Base-by-base conservation (phyloP, 23 red algal species). In the Gracilaria vermiculophylla region DNA sequence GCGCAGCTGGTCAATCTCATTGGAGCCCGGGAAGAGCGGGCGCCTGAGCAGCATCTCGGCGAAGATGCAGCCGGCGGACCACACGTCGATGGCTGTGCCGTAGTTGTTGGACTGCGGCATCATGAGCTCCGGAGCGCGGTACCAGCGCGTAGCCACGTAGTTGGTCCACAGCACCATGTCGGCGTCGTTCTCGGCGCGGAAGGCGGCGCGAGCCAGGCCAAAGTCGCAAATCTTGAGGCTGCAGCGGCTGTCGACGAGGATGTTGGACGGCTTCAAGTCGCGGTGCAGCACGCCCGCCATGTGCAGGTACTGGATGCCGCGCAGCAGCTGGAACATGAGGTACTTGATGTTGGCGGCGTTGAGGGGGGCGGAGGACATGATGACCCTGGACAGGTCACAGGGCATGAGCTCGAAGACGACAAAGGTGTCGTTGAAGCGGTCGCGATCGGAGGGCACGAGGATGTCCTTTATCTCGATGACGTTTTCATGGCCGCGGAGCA, bases 331-430 rank as follows among this genome's bases (percentile, higher is more conserved):
- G 66, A 93, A 98, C 95, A 98, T 94, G 55, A 98, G 85, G 69
- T 86, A 98, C 57, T 92, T 92, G 80, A 98, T 86, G 54, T 98
- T 92, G 44, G 86, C 95, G 41, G 87, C 52, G 53, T 92, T 93
- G 39, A 98, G 79, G 34, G 86, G 83, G 21, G 91, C 86, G 31
- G 86, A 72, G n/a, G 92, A 92, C 27, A 70, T 23, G 60, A 99
- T 88, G 15, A 99, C 94, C 33, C 94, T 64, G 37, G 74, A 91
- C 10, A 99, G 79, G 61, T 99, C 97, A 20, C 87, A 88, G 32
- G 97, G 97, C 93, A 99, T 96, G 71, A 96, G 90, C 61, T 99
- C 97, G 43, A 95, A 94, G 8, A 99, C 97, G 21, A 99, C 93
- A 80, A 96, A 99, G 62, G 92, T 92, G 78, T 99, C 97, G 61